Evolutionary conservation across 2,329 filamentous ascomycete species (phyloP).

Genomic region (Pseudocercospora crystallina): DNA sequence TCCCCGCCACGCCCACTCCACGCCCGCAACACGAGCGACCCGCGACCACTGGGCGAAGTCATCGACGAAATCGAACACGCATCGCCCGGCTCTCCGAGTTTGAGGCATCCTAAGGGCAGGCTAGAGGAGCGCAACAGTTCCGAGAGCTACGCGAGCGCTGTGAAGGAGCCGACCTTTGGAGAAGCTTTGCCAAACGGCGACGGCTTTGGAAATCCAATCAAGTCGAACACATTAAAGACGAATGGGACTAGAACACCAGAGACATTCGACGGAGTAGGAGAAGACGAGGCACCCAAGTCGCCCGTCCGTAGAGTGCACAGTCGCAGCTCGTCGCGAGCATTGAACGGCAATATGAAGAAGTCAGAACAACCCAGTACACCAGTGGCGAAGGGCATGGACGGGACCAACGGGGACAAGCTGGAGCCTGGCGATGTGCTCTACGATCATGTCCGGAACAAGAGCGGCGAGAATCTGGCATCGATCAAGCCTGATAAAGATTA

Average conservation of each 20-base stretch:
- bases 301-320: slow-evolving; percentile 30
- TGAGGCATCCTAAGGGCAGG: slow-evolving; percentile 31
- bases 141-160: slow-evolving; percentile 26
- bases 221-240: slow-evolving; percentile 6
- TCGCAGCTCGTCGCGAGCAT: slow-evolving; percentile 25
- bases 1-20: slow-evolving; percentile 30
- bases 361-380: not conserved
- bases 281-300: slow-evolving; percentile 31
- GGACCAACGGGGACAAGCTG: slow-evolving; percentile 12
- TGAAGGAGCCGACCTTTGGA: slow-evolving; percentile 19
- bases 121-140: slow-evolving; percentile 26
- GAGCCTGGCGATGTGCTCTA: slow-evolving; percentile 37
- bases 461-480: slow-evolving; percentile 44
- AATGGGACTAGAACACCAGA: slow-evolving; percentile 22
- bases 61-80: slow-evolving; percentile 34
- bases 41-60: slow-evolving; percentile 35
- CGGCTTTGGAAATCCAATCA: slow-evolving; percentile 19
- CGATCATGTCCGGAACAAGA: slow-evolving; percentile 45
- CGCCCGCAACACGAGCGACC: slow-evolving; percentile 30
- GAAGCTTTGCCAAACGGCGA: slow-evolving; percentile 20
- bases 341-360: slow-evolving; percentile 24
- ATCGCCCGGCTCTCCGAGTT: slow-evolving; percentile 31
- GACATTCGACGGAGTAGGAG: slow-evolving; percentile 30
- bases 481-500: slow-evolving; percentile 26
- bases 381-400: slow-evolving; percentile 13